Conservation (phyloP, 192 early-diverging fungal genomes). For the Physocladia obscura region DNA sequence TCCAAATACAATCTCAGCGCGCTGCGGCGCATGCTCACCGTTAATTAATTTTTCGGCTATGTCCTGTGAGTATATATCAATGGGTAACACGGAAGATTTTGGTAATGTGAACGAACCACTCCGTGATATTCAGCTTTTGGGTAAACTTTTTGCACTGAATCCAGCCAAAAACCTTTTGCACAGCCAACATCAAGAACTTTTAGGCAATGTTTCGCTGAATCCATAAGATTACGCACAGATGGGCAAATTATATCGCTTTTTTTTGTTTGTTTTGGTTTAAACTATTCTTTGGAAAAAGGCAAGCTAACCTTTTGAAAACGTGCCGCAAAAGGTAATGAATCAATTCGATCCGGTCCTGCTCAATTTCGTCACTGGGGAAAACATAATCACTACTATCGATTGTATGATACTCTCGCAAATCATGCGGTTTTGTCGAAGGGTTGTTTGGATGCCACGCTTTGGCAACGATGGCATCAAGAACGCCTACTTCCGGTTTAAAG, state of each 20-base stretch:
- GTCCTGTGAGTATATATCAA: too few relatives aligned
- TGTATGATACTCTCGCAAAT: not conserved
- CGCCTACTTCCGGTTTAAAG: too few relatives aligned
- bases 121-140: not conserved
- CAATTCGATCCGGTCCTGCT: not conserved
- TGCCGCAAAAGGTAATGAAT: not conserved
- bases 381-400: not conserved
- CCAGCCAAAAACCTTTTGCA: not conserved
- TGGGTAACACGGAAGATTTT: too few relatives aligned
- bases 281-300: not conserved
- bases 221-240: not conserved
- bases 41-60: not conserved
- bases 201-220: too few relatives aligned
- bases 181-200: constrained; percentile 7
- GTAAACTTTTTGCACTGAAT: not conserved
- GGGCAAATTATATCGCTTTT: not conserved
- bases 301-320: not conserved
- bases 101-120: not conserved
- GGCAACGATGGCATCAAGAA: too few relatives aligned
- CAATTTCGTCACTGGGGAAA: not conserved
- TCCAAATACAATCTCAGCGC: not conserved
- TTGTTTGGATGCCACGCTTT: not conserved
- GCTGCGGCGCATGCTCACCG: not conserved
- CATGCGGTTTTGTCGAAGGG: not conserved
- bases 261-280: not conserved